Evolutionary conservation across 2,329 filamentous ascomycete genomes (phyloP), one percentile per base, ranked within the genome.

Genomic region (Verticillium nonalfalfae): DNA sequence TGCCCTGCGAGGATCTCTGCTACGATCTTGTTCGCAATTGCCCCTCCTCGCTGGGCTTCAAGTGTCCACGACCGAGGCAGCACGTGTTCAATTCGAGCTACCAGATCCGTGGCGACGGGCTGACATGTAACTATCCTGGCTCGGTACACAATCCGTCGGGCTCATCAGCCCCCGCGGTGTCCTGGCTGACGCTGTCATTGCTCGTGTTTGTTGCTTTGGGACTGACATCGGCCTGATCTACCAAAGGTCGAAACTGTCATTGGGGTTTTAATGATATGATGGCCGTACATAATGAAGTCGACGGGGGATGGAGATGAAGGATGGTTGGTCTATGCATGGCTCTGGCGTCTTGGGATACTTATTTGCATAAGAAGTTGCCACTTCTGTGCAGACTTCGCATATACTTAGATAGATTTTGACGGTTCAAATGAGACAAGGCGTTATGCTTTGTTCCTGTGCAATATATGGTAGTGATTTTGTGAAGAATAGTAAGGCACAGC

Each of bases 1-100:
- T 97, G 9, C 95, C 95, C 0, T 98, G 94, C 70, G 85, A 90
- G 63, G 90, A 96, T 66, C 77, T 97, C 58, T 99, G 95, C 77
- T 95, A 93, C 72, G 85, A 89, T 60, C 81, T 99, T 1, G 90
- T 96, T 11, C 87, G 90, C 75, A 91, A 85, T 70, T 99, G 95
- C 75, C 94, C 95, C 0, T 83, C 92, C 0, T 75, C 81, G 1
- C 78, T 99, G 67, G 80, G 82, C 0, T 97, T 99, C 68, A 76
- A 72, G 1, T 99, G 95, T 75, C 94, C 95, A 2, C 58, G 57
- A 26, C 59, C 61, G 2, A 14, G 33, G 1, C 63, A 69, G 21
- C 73, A 75, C 1, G 70, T 68, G 2, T 84, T 80, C 68, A 71
- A 75, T 58, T 71, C 73, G 33, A 82, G 80, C 66, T 85, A 85